A percentile compares a stretch with the other conserved stretches of the same genome.
Conservation (phyloP, 805 yeast genomes). For the Phaffomyces opuntiae region DNA sequence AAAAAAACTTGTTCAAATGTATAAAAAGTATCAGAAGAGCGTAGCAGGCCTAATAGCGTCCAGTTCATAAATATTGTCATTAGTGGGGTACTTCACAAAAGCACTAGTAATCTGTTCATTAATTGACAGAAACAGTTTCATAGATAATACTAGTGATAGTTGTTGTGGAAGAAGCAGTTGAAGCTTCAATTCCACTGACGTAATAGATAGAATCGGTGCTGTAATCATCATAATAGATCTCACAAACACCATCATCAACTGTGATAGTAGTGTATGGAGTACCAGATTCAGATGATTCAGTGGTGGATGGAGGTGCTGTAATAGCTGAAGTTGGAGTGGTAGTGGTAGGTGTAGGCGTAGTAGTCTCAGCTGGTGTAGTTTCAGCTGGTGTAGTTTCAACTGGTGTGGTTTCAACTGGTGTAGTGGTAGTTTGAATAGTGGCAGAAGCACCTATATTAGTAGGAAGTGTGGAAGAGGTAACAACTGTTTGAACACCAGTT, state of each 20-base stretch:
- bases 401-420: conserved; percentile 6
- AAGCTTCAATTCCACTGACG: conserved; percentile 23
- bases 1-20: no score
- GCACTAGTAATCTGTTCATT: not conserved
- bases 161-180: conserved; percentile 22
- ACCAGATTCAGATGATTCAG: conserved; percentile 8
- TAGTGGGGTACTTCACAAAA: not conserved
- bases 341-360: conserved; percentile 2
- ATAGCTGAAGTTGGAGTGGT: conserved; percentile 4
- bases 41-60: no score
- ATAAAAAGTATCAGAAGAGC: no score
- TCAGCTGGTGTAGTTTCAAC: conserved; percentile 6
- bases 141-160: conserved; percentile 21
- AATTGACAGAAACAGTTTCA: conserved; percentile 13
- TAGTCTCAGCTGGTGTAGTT: not conserved
- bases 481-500: conserved; percentile 14
- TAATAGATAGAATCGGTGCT: conserved; percentile 11
- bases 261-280: conserved; percentile 16
- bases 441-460: conserved; percentile 4
- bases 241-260: conserved; percentile 21
- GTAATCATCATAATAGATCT: conserved; percentile 21
- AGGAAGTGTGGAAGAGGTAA: conserved; percentile 2
- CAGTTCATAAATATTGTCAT: not conserved
- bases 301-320: conserved; percentile 9
- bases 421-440: conserved; percentile 9